Percentiles rank a stretch among this genome's conserved stretches.
Evolutionary conservation across 148 eudicot genomes (phyloP).

Genomic region (Simmondsia chinensis): DNA sequence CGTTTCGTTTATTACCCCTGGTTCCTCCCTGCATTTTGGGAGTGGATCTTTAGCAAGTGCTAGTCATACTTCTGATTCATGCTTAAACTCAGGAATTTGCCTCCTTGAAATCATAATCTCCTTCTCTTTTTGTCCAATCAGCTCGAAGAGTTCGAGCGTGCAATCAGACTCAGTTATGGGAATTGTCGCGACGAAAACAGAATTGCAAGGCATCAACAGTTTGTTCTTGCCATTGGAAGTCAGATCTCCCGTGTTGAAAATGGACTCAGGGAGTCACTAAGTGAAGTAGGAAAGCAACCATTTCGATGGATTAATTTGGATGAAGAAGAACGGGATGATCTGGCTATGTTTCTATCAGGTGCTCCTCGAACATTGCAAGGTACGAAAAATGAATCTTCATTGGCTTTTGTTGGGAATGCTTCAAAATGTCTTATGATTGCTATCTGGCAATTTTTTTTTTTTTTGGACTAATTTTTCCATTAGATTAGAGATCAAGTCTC

Average conservation of each 20-base stretch:
- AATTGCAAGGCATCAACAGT: conserved; percentile 58
- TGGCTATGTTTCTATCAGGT: conserved; percentile 80
- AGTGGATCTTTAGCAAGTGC: too few relatives aligned
- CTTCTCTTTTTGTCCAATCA: too few relatives aligned
- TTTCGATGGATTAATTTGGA: conserved; percentile 79
- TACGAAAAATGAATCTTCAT: conserved; percentile 11
- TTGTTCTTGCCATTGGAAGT: conserved; percentile 61
- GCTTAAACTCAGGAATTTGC: too few relatives aligned
- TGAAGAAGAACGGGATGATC: conserved; percentile 78
- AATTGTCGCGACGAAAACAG: conserved; percentile 45
- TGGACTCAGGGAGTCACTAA: conserved; percentile 39
- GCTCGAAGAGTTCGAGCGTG: conserved; percentile 92
- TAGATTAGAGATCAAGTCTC: too few relatives aligned
- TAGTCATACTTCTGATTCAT: too few relatives aligned
- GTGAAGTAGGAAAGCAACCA: conserved; percentile 44
- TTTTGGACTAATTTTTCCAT: too few relatives aligned
- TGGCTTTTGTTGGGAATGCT: too few relatives aligned
- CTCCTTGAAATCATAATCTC: too few relatives aligned
- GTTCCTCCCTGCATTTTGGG: too few relatives aligned
- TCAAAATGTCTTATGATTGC: too few relatives aligned
- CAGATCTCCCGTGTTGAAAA: conserved; percentile 65
- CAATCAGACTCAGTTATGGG: conserved; percentile 63
- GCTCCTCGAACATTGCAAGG: conserved; percentile 17
- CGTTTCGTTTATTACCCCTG: too few relatives aligned
- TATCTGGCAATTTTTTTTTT: too few relatives aligned